These are phyloP conservation scores for Paraphoma chrysanthemicola DNA, from an alignment of 2,329 filamentous ascomycete species.

Conservation along the genomic window DNA sequence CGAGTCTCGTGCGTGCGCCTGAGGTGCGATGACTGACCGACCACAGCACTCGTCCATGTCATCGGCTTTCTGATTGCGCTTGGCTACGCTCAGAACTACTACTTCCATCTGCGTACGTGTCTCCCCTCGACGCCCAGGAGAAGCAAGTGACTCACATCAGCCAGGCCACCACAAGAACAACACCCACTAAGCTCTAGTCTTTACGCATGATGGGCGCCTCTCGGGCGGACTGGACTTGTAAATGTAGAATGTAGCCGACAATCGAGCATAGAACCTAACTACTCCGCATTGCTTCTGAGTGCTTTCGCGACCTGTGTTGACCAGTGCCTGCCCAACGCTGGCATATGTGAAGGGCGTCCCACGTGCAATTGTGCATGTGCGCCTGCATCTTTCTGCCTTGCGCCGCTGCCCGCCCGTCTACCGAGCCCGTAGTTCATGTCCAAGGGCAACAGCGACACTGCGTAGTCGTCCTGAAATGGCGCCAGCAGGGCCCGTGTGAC, in stretches of 20 bases:
- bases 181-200: constrained; percentile 74
- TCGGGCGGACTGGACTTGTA: constrained; percentile 38
- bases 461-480: not conserved
- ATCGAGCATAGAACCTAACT: constrained; percentile 30
- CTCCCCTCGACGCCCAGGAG: not conserved
- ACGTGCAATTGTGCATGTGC: not conserved
- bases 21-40: constrained; percentile 19
- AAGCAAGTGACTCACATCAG: constrained; percentile 23
- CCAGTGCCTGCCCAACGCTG: not conserved
- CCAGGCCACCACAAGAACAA: constrained; percentile 99
- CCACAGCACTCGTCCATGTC: constrained; percentile 83
- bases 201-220: constrained; percentile 6
- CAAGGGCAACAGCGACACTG: too few relatives aligned
- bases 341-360: not conserved
- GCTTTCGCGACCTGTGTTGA: not conserved
- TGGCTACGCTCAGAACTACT: constrained; percentile 98
- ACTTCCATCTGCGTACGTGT: constrained; percentile 96
- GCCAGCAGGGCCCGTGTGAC: not conserved
- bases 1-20: too few relatives aligned
- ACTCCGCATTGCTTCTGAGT: too few relatives aligned
- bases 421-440: not conserved
- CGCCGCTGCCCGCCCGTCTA: not conserved
- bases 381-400: not conserved
- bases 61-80: constrained; percentile 79
- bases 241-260: constrained; percentile 49